A percentile compares a stretch with the other conserved stretches of the same genome.
Evolutionary conservation across 495 filamentous ascomycete species (phyloP).

Genomic region (Penicillium soppii): DNA sequence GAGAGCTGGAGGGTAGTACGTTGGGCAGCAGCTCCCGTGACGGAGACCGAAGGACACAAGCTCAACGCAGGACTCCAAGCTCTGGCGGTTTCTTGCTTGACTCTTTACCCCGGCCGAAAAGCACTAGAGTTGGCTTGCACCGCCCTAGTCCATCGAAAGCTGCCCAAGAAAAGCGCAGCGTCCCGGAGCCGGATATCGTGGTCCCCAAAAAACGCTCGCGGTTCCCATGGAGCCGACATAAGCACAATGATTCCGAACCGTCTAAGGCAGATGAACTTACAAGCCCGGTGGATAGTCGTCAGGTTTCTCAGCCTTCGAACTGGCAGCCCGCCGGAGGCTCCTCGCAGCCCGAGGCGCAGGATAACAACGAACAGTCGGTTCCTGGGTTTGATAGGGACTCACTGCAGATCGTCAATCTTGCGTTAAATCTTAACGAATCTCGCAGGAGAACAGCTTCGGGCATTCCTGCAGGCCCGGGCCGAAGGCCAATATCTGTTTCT

Average conservation of each 20-base stretch:
- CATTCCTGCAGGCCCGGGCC: slow-evolving; percentile 52
- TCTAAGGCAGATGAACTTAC: slow-evolving; percentile 6
- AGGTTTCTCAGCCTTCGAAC: slow-evolving; percentile 9
- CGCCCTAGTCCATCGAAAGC: slow-evolving; percentile 27
- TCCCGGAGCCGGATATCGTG: slow-evolving; percentile 31
- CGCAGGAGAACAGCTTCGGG: slow-evolving; percentile 56
- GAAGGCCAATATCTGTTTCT: slow-evolving; percentile 44
- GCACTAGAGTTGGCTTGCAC: slow-evolving; percentile 25
- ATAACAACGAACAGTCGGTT: slow-evolving; percentile 14
- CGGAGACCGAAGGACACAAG: slow-evolving; percentile 26
- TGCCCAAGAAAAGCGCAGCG: slow-evolving; percentile 30
- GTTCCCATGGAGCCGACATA: slow-evolving; percentile 40
- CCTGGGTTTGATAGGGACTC: slow-evolving; percentile 66
- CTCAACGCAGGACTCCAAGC: slow-evolving; percentile 34
- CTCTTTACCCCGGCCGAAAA: slow-evolving; percentile 34
- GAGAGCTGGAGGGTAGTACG: slow-evolving; percentile 43
- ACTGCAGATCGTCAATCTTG: slow-evolving; percentile 85
- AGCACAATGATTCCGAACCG: slow-evolving; percentile 24
- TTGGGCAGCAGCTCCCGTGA: slow-evolving; percentile 43
- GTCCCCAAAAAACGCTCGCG: slow-evolving; percentile 41
- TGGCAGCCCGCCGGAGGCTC: slow-evolving; percentile 9
- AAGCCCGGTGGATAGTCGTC: slow-evolving; percentile 5
- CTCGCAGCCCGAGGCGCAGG: slow-evolving; percentile 8
- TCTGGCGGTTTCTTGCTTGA: slow-evolving; percentile 50
- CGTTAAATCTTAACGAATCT: slow-evolving; percentile 83